A percentile compares a stretch with the other conserved stretches of the same genome.
These are phyloP conservation scores for Acanthamoeba castellanii DNA, from an alignment of 208 protist species.

Conservation along the genomic window DNA sequence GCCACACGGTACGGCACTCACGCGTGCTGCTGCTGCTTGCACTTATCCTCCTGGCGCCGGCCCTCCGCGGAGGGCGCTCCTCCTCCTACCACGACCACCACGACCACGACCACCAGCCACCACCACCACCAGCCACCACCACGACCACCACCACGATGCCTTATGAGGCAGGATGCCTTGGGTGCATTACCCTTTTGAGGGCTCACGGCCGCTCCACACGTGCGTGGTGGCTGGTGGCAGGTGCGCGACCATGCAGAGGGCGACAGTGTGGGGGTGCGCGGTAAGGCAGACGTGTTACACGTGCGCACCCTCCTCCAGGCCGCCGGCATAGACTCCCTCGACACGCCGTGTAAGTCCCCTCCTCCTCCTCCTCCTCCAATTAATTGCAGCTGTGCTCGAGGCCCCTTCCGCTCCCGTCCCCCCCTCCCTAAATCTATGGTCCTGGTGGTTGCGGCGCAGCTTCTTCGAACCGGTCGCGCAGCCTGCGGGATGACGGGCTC, in stretches of 20 bases:
- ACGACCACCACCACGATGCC: too few species aligned
- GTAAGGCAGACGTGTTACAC: constrained; percentile 29
- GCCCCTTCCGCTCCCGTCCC: too few species aligned
- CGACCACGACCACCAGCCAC: too few species aligned
- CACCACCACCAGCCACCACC: too few species aligned
- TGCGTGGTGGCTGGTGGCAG: neutral
- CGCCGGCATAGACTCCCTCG: constrained; percentile 48
- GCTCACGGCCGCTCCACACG: too few species aligned
- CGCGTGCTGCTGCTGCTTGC: neutral
- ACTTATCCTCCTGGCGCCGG: too few species aligned
- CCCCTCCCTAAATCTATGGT: too few species aligned
- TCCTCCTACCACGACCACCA: too few species aligned
- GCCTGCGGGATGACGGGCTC: constrained; percentile 31
- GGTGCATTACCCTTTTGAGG: too few species aligned
- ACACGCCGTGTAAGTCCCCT: neutral
- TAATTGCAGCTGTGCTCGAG: too few species aligned
- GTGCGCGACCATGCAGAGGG: neutral
- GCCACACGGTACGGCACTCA: neutral
- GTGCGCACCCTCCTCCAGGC: constrained; percentile 9
- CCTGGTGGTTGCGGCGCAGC: neutral
- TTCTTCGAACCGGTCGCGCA: neutral
- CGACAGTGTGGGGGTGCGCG: neutral
- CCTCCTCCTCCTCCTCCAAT: neutral
- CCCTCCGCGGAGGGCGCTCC: too few species aligned
- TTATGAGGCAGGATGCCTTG: too few species aligned